Evolutionary conservation across 768 basidiomycete genomes (phyloP).

Genomic region (Holtermannia corniformis): DNA sequence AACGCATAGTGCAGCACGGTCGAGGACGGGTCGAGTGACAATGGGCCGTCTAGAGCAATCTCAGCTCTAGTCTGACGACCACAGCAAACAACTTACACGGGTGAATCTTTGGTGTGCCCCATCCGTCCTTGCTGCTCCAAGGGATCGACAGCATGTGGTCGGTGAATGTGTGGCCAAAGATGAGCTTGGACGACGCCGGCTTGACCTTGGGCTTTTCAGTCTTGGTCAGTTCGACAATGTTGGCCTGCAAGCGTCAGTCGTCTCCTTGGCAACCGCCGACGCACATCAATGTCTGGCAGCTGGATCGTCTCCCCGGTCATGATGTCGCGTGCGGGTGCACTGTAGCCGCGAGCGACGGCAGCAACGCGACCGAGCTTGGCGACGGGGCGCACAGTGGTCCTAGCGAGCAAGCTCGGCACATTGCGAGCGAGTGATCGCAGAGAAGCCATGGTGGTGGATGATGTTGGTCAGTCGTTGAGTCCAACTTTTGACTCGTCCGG

Average conservation of each 20-base stretch:
- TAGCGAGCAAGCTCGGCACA: neutral
- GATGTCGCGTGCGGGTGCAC: conserved; percentile 38
- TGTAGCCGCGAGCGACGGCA: conserved; percentile 7
- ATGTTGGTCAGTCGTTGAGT: neutral
- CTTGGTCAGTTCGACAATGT: conserved; percentile 24
- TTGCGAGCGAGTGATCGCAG: neutral
- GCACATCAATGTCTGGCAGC: conserved; percentile 52
- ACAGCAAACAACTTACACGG: conserved; percentile 54
- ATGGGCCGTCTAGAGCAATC: conserved; percentile 64
- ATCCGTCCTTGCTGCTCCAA: conserved; percentile 66
- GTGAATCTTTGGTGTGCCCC: conserved; percentile 70
- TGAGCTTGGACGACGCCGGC: conserved; percentile 58
- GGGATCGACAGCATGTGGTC: conserved; percentile 72
- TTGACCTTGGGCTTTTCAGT: conserved; percentile 50
- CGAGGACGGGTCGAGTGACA: conserved; percentile 64
- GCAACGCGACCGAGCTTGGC: neutral
- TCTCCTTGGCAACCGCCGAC: conserved; percentile 8
- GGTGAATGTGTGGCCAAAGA: conserved; percentile 77
- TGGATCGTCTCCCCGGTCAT: conserved; percentile 51
- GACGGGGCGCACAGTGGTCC: neutral
- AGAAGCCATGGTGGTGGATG: neutral
- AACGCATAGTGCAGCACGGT: conserved; percentile 91
- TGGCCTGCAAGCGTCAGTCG: conserved; percentile 17
- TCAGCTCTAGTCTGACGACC: neutral
- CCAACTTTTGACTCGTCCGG: neutral